A percentile compares a stretch with the other conserved stretches of the same genome.
Evolutionary conservation across 305 asterid genomes (phyloP).

Genomic region (Caryopteris hybrid): DNA sequence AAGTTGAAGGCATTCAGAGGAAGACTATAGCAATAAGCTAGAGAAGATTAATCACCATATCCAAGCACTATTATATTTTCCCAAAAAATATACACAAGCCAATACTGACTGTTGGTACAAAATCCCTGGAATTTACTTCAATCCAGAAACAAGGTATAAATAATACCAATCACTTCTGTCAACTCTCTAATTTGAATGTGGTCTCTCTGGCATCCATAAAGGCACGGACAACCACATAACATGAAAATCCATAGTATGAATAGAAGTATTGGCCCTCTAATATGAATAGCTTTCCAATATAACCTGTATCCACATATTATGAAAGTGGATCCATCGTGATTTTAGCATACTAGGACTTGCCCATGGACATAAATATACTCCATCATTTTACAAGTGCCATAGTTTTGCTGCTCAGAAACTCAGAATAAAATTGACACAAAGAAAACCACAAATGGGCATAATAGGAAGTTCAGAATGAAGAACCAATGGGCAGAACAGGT

Average conservation of each 20-base stretch:
- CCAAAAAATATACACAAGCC: slow-evolving; percentile 1
- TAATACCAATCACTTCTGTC: background rate
- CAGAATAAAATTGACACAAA: background rate
- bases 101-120: background rate
- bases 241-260: background rate
- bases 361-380: background rate
- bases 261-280: background rate
- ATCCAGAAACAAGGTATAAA: background rate
- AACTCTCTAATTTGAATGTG: background rate
- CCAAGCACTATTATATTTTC: background rate
- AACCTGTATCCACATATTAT: background rate
- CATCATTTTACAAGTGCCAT: background rate
- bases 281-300: background rate
- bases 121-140: background rate
- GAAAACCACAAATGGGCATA: background rate
- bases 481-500: background rate
- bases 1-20: background rate
- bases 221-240: background rate
- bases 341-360: background rate
- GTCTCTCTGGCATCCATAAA: background rate
- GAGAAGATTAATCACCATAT: slow-evolving; percentile 4
- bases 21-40: slow-evolving; percentile 8
- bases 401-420: background rate
- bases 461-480: background rate
- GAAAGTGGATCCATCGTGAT: background rate